Conservation (phyloP, 352 stramenopile genomes). For the Pythium angustatum region DNA sequence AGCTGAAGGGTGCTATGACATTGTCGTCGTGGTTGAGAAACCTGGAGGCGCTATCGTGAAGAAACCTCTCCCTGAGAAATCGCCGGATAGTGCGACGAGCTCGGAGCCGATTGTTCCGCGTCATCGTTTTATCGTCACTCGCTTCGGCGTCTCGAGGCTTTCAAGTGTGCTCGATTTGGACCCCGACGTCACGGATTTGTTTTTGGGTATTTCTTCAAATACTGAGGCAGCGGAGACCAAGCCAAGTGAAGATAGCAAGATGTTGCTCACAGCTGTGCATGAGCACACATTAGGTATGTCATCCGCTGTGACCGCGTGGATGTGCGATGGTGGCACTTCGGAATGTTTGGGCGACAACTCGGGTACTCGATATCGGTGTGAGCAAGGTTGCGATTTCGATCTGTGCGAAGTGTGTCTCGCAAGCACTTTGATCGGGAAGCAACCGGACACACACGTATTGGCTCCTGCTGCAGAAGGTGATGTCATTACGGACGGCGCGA, state of each 20-base stretch:
- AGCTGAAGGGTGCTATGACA: constrained; percentile 73
- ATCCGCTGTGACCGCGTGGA: constrained; percentile 62
- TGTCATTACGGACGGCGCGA: not conserved
- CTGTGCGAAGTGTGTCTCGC: constrained; percentile 65
- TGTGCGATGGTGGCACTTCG: constrained; percentile 63
- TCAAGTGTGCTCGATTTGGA: constrained; percentile 51
- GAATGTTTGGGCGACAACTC: constrained; percentile 63
- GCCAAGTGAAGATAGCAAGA: constrained; percentile 20
- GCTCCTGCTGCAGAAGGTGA: not conserved
- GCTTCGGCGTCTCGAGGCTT: constrained; percentile 52
- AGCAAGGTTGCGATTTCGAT: constrained; percentile 72
- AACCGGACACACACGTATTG: not conserved
- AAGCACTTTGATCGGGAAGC: constrained; percentile 40
- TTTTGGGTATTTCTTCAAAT: constrained; percentile 48
- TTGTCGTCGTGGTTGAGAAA: constrained; percentile 69
- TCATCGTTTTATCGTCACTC: constrained; percentile 65
- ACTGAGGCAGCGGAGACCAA: constrained; percentile 9
- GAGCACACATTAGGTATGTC: constrained; percentile 51
- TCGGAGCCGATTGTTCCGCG: constrained; percentile 36
- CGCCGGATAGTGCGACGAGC: not conserved
- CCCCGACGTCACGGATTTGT: constrained; percentile 51
- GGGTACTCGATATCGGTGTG: constrained; percentile 59
- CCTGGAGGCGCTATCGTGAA: constrained; percentile 44
- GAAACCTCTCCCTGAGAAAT: constrained; percentile 47
- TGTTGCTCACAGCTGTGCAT: constrained; percentile 51